Percentiles rank a stretch among this genome's conserved stretches.
These are phyloP conservation scores for Annulohypoxylon stygium DNA, from an alignment of 495 filamentous ascomycete genomes.

Conservation along the genomic window DNA sequence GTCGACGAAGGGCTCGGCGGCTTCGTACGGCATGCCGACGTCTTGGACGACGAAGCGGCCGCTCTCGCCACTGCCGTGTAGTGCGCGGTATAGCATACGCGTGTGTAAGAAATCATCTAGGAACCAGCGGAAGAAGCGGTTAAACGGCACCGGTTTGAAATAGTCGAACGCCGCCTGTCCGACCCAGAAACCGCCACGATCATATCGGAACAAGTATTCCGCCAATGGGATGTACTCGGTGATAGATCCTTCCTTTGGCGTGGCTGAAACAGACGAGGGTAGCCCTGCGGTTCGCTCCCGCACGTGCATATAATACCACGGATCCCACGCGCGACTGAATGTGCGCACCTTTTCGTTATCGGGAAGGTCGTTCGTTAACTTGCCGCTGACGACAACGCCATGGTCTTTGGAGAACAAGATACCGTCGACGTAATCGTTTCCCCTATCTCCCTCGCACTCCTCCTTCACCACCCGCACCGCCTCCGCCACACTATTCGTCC, in stretches of 20 bases:
- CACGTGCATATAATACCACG: conserved; percentile 68
- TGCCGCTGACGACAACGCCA: conserved; percentile 67
- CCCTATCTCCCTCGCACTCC: conserved; percentile 44
- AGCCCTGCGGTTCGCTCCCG: conserved; percentile 49
- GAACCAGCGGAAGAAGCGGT: conserved; percentile 65
- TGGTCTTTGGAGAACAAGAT: conserved; percentile 64
- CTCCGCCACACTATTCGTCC: conserved; percentile 58
- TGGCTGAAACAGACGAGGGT: conserved; percentile 30
- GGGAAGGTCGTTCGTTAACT: conserved; percentile 59
- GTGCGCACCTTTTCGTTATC: conserved; percentile 50
- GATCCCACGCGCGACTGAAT: conserved; percentile 63
- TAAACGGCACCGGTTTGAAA: conserved; percentile 68
- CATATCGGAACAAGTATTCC: conserved; percentile 71
- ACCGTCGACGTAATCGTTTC: conserved; percentile 62
- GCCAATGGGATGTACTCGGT: conserved; percentile 64
- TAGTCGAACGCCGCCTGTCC: conserved; percentile 67
- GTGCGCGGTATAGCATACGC: conserved; percentile 71
- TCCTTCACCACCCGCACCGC: conserved; percentile 54
- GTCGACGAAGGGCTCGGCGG: conserved; percentile 64
- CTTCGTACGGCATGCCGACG: conserved; percentile 66
- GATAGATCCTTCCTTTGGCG: conserved; percentile 19
- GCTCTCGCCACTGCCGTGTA: conserved; percentile 68
- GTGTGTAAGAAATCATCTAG: conserved; percentile 76
- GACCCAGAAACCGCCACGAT: conserved; percentile 72
- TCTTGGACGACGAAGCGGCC: conserved; percentile 70